Conservation (phyloP, 225 moss, liverwort and hornwort genomes). For the Neckera pumila region DNA sequence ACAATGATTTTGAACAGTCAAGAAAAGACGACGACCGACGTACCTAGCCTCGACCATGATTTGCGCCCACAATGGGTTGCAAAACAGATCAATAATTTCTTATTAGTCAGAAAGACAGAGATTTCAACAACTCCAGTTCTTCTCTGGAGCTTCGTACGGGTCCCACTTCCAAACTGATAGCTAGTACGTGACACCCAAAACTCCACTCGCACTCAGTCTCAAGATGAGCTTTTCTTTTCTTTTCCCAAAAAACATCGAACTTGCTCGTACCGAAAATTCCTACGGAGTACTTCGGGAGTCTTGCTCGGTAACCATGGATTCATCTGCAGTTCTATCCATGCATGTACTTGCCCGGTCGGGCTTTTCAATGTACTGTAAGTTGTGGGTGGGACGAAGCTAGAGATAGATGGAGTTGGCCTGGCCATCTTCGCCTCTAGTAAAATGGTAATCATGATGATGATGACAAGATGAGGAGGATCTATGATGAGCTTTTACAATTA, state of each 20-base stretch:
- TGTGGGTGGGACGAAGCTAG: not conserved
- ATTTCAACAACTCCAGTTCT: not conserved
- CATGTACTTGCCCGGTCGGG: not conserved
- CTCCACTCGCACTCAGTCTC: not conserved
- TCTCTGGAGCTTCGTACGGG: not conserved
- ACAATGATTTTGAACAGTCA: not conserved
- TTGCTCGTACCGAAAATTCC: not conserved
- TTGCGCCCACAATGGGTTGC: not conserved
- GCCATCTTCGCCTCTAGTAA: too few species aligned
- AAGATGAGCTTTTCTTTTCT: not conserved
- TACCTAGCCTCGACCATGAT: too few species aligned
- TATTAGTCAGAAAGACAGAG: not conserved
- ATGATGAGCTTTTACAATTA: slow-evolving; percentile 9
- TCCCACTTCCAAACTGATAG: not conserved
- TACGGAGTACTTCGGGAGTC: not conserved
- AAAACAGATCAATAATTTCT: not conserved
- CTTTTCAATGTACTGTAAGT: not conserved
- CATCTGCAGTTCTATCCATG: not conserved
- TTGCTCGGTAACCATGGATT: not conserved
- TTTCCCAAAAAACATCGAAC: too few species aligned
- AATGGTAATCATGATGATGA: too few species aligned
- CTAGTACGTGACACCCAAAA: not conserved
- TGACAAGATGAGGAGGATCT: not conserved
- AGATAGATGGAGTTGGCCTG: not conserved
- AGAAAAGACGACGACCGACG: not conserved